These are phyloP conservation scores for Dysphania ambrosioides DNA, from an alignment of 148 eudicot species.

Conservation along the genomic window DNA sequence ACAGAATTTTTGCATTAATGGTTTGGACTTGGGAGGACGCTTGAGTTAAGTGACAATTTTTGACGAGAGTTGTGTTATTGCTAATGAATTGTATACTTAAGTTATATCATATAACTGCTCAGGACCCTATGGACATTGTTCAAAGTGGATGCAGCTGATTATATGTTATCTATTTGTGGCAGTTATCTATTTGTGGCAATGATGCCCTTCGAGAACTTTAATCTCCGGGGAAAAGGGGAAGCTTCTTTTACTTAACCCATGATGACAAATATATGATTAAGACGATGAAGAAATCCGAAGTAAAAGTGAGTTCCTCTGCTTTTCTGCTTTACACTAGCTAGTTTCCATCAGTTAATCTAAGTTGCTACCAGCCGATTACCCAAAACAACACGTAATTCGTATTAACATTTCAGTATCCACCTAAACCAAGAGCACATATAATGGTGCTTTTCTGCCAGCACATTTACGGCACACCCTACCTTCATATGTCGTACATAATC, in stretches of 20 bases:
- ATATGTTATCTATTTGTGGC: constrained; percentile 85
- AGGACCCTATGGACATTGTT: constrained; percentile 80
- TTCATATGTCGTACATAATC: neutral
- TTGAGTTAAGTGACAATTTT: neutral
- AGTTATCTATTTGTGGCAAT: constrained; percentile 79
- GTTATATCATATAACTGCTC: constrained; percentile 14
- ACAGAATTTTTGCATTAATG: neutral
- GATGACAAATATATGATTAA: constrained; percentile 93
- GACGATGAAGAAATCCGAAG: constrained; percentile 82
- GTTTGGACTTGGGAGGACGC: neutral
- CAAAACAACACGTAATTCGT: neutral
- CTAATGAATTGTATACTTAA: neutral
- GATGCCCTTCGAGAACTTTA: constrained; percentile 90
- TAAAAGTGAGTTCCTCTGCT: constrained; percentile 54
- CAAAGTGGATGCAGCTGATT: constrained; percentile 87
- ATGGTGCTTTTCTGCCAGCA: neutral
- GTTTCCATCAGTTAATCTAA: neutral
- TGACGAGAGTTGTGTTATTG: neutral
- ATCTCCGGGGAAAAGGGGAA: constrained; percentile 92
- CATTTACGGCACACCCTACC: neutral
- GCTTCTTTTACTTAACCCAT: constrained; percentile 80
- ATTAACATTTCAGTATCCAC: neutral
- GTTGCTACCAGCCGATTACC: neutral
- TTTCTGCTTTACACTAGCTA: neutral
- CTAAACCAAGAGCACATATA: neutral